phyloP scores from a whole-genome alignment of 352 stramenopile species.

The Phytophthora nicotianae region DNA sequence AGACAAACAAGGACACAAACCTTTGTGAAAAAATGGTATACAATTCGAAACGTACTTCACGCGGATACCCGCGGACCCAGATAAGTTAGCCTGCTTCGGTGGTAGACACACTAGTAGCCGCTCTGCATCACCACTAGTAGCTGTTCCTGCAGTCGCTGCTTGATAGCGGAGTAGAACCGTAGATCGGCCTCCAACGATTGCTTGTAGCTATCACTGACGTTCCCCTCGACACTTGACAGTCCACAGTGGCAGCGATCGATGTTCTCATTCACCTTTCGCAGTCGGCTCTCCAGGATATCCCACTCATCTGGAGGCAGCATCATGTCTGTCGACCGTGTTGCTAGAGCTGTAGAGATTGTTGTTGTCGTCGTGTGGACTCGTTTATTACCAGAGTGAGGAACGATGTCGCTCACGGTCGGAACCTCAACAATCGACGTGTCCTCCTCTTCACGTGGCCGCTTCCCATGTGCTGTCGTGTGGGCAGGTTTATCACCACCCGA shows the following conservation, averaged over 20 bases:
- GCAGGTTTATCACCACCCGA: not conserved
- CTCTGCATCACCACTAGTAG: conserved; percentile 74
- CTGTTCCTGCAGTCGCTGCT: conserved; percentile 74
- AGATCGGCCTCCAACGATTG: conserved; percentile 66
- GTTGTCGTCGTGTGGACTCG: conserved; percentile 43
- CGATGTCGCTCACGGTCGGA: conserved; percentile 43
- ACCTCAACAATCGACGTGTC: conserved; percentile 52
- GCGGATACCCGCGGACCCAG: conserved; percentile 1
- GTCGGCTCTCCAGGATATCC: conserved; percentile 62
- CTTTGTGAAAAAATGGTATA: conserved; percentile 12
- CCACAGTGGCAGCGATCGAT: conserved; percentile 66
- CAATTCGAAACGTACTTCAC: conserved; percentile 19
- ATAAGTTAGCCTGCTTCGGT: conserved; percentile 32
- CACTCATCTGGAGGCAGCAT: conserved; percentile 67
- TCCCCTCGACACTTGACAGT: conserved; percentile 49
- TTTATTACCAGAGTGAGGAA: conserved; percentile 59
- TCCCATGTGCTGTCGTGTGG: conserved; percentile 19
- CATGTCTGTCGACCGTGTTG: conserved; percentile 40
- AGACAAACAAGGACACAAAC: conserved; percentile 1
- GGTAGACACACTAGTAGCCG: conserved; percentile 44
- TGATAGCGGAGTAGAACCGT: conserved; percentile 76
- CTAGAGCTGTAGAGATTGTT: conserved; percentile 53
- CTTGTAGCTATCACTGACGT: conserved; percentile 59
- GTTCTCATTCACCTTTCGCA: conserved; percentile 74
- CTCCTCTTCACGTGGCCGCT: conserved; percentile 41